These are phyloP conservation scores for Pichia pseudocactophila DNA, from an alignment of 805 yeast genomes.

Conservation along the genomic window DNA sequence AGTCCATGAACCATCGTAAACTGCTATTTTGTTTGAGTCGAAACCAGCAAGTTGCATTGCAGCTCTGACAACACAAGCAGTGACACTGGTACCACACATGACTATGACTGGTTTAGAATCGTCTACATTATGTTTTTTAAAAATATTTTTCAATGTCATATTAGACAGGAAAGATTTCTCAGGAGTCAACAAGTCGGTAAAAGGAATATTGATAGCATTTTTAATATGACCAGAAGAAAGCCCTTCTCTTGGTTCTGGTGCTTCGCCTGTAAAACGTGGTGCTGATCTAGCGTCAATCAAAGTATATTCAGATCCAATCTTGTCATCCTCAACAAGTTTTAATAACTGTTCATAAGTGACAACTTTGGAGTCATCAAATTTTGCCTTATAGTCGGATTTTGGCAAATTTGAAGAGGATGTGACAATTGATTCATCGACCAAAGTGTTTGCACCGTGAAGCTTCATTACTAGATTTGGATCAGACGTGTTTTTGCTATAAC, in stretches of 20 bases:
- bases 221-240: slow-evolving; percentile 86
- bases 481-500: slow-evolving; percentile 19
- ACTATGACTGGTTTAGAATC: slow-evolving; percentile 61
- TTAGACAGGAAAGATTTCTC: slow-evolving; percentile 40
- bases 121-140: slow-evolving; percentile 34
- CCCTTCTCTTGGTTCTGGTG: slow-evolving; percentile 86
- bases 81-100: slow-evolving; percentile 95
- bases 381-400: slow-evolving; percentile 28
- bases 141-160: slow-evolving; percentile 37
- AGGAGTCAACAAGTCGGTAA: slow-evolving; percentile 46
- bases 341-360: slow-evolving; percentile 59
- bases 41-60: slow-evolving; percentile 56
- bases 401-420: slow-evolving; percentile 18
- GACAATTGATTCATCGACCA: slow-evolving; percentile 15
- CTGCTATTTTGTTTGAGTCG: slow-evolving; percentile 36
- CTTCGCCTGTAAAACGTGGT: slow-evolving; percentile 68
- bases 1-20: slow-evolving; percentile 86
- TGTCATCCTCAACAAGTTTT: slow-evolving; percentile 43
- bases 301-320: slow-evolving; percentile 38
- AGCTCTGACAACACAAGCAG: slow-evolving; percentile 78
- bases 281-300: slow-evolving; percentile 76
- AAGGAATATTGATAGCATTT: slow-evolving; percentile 71
- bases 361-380: slow-evolving; percentile 40
- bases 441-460: slow-evolving; percentile 17
- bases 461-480: slow-evolving; percentile 20